Conservation (phyloP, 352 stramenopile genomes). For the Plasmopara halstedii region DNA sequence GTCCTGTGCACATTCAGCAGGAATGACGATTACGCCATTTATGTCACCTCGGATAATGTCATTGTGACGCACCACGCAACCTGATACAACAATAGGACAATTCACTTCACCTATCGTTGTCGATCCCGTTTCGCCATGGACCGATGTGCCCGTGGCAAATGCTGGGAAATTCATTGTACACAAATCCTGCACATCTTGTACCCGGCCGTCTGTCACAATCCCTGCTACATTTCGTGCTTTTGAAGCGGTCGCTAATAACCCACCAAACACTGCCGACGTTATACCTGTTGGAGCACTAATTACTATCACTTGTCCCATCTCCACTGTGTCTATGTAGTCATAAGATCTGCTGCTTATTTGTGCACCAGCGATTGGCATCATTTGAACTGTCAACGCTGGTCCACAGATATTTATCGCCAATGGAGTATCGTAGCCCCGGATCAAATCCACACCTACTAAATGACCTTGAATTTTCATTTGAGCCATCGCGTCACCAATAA, state of each 20-base stretch:
- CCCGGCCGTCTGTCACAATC: constrained; percentile 67
- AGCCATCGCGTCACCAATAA: constrained; percentile 73
- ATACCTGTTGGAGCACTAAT: constrained; percentile 53
- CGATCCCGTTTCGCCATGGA: constrained; percentile 49
- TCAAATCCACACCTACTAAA: constrained; percentile 64
- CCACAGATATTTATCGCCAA: constrained; percentile 77
- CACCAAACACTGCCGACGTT: constrained; percentile 65
- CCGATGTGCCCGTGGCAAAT: constrained; percentile 61
- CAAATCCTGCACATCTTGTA: constrained; percentile 70
- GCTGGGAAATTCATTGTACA: constrained; percentile 59
- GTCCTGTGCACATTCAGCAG: constrained; percentile 56
- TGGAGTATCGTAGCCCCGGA: constrained; percentile 63
- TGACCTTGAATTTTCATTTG: constrained; percentile 75
- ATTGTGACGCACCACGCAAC: constrained; percentile 66
- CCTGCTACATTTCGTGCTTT: constrained; percentile 58
- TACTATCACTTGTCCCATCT: constrained; percentile 71
- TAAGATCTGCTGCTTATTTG: constrained; percentile 19
- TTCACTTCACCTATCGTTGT: constrained; percentile 68
- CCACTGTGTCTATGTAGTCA: constrained; percentile 74
- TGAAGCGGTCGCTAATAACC: constrained; percentile 53
- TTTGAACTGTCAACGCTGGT: constrained; percentile 67
- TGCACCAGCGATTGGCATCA: constrained; percentile 58
- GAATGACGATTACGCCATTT: constrained; percentile 78
- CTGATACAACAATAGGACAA: constrained; percentile 53
- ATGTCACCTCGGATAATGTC: constrained; percentile 80